A percentile compares a stretch with the other conserved stretches of the same genome.
These are phyloP conservation scores for Podospora conica DNA, from an alignment of 495 filamentous ascomycete species.

Conservation along the genomic window DNA sequence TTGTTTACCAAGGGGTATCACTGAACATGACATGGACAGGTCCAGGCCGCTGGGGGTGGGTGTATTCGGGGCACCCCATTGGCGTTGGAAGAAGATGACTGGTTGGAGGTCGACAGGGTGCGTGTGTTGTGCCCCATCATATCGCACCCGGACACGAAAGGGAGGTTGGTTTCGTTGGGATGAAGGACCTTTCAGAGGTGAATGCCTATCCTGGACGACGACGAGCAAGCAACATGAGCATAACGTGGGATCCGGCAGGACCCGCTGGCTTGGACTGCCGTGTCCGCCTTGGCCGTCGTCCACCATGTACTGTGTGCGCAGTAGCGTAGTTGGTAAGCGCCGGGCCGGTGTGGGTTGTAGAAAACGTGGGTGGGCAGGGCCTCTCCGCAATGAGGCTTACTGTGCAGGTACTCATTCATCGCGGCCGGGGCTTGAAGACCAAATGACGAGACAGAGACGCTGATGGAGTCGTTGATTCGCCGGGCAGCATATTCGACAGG, in stretches of 20 bases:
- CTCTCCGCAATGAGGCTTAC: neutral
- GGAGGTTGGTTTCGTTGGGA: neutral
- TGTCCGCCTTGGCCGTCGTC: neutral
- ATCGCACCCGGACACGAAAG: neutral
- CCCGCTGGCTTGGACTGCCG: neutral
- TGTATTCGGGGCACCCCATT: neutral
- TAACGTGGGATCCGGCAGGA: conserved; percentile 4
- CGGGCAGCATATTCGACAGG: conserved; percentile 2
- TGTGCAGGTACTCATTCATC: neutral
- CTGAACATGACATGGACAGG: neutral
- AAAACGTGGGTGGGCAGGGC: conserved; percentile 2
- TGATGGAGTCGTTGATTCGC: conserved; percentile 15
- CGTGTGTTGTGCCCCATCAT: too few species aligned
- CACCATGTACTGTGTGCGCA: neutral
- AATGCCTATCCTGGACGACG: neutral
- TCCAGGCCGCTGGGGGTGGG: neutral
- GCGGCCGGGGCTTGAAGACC: conserved; percentile 6
- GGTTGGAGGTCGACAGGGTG: neutral
- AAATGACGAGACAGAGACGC: conserved; percentile 19
- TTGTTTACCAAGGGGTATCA: neutral
- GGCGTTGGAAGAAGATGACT: neutral
- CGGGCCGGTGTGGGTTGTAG: neutral
- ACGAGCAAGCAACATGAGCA: neutral
- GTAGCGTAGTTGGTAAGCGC: conserved; percentile 2
- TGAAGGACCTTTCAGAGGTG: neutral